A percentile compares a stretch with the other conserved stretches of the same genome.
These are phyloP conservation scores for Spiraea crenata DNA, from an alignment of 331 rosid species.

Conservation along the genomic window DNA sequence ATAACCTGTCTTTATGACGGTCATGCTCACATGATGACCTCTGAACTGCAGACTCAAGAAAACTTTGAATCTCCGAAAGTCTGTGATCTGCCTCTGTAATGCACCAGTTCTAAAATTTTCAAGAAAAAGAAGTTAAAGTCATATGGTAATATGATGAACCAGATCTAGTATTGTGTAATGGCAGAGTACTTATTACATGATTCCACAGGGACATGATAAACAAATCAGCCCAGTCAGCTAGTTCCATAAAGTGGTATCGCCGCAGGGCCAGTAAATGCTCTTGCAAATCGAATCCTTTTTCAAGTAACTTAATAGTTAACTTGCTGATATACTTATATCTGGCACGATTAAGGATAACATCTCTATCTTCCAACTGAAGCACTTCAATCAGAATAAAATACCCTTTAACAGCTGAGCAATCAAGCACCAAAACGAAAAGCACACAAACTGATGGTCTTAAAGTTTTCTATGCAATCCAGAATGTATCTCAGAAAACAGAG, in stretches of 20 bases:
- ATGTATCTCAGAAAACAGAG: not conserved
- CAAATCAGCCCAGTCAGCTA: slow-evolving; percentile 96
- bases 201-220: slow-evolving; percentile 85
- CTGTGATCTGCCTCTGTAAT: slow-evolving; percentile 69
- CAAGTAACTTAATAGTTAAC: slow-evolving; percentile 79
- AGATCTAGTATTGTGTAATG: slow-evolving; percentile 1
- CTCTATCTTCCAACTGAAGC: slow-evolving; percentile 18
- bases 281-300: slow-evolving; percentile 83
- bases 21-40: slow-evolving; percentile 87
- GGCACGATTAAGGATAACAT: slow-evolving; percentile 46
- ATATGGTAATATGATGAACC: slow-evolving; percentile 17
- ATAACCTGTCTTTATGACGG: slow-evolving; percentile 68
- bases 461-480: not conserved
- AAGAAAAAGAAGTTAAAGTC: slow-evolving; percentile 26
- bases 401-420: not conserved
- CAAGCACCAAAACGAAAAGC: not conserved
- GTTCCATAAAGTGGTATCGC: slow-evolving; percentile 90
- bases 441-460: not conserved
- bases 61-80: slow-evolving; percentile 86
- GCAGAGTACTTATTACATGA: slow-evolving; percentile 51
- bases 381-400: slow-evolving; percentile 10
- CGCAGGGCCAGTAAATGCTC: slow-evolving; percentile 85
- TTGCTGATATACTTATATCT: slow-evolving; percentile 91
- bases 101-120: slow-evolving; percentile 75
- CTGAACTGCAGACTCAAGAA: slow-evolving; percentile 85